Evolutionary conservation across 805 yeast genomes (phyloP).

Genomic region (Kodamaea neixiangensis): DNA sequence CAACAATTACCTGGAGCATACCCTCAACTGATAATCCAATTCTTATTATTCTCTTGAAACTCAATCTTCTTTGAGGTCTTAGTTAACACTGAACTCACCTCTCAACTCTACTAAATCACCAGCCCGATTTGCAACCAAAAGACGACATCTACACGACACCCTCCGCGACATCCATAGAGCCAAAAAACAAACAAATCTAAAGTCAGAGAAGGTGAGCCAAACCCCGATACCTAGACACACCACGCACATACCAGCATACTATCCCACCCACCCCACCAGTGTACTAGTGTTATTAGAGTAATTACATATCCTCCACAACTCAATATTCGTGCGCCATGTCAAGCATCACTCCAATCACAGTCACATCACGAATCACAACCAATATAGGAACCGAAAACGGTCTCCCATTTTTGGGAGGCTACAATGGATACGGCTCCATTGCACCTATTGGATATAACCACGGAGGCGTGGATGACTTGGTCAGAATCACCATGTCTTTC

Average conservation of each 20-base stretch:
- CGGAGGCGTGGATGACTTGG: constrained; percentile 63
- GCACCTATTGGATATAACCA: constrained; percentile 28
- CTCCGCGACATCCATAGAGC: neutral
- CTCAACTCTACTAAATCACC: too few relatives aligned
- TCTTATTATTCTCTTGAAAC: too few relatives aligned
- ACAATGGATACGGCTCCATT: constrained; percentile 16
- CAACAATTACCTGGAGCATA: too few relatives aligned
- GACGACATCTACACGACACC: neutral
- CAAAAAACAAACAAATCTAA: neutral
- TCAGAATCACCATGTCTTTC: constrained; percentile 71
- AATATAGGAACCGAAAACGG: constrained; percentile 7
- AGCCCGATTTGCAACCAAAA: neutral
- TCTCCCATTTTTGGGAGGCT: constrained; percentile 10
- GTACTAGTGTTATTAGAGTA: neutral
- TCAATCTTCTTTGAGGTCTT: too few relatives aligned
- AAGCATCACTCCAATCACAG: constrained; percentile 8
- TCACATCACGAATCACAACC: constrained; percentile 10
- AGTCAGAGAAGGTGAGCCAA: neutral
- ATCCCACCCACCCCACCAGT: too few relatives aligned
- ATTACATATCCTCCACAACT: neutral
- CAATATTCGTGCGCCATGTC: neutral
- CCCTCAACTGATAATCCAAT: too few relatives aligned
- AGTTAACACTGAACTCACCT: too few relatives aligned
- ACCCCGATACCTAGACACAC: too few relatives aligned
- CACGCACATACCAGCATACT: too few relatives aligned